phyloP scores from a whole-genome alignment of 2,329 filamentous ascomycete species.

The Xylariaceae sp. region DNA sequence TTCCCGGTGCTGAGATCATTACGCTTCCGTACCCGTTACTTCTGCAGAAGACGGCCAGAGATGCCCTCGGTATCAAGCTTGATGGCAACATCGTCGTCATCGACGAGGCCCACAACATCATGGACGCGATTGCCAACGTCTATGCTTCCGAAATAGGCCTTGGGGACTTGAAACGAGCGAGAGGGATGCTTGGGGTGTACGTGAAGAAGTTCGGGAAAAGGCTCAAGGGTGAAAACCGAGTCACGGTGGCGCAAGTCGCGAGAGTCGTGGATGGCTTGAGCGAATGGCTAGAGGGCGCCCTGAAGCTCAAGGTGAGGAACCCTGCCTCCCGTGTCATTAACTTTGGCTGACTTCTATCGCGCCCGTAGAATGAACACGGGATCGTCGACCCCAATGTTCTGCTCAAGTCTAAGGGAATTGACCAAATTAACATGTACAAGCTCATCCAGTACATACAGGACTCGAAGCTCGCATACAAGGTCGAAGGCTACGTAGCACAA shows the following conservation, averaged over 20 bases:
- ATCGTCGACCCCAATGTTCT: conserved; percentile 72
- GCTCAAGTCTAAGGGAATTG: conserved; percentile 81
- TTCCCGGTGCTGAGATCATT: conserved; percentile 85
- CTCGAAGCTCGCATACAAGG: conserved; percentile 90
- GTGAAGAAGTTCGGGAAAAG: conserved; percentile 85
- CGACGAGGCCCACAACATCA: conserved; percentile 96
- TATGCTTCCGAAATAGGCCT: conserved; percentile 79
- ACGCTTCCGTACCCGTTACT: conserved; percentile 91
- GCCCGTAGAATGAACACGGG: conserved; percentile 57
- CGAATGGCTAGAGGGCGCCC: conserved; percentile 64
- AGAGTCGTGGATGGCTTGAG: conserved; percentile 79
- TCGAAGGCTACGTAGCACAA: conserved; percentile 81
- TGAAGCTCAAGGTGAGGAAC: conserved; percentile 49
- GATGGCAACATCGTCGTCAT: conserved; percentile 92
- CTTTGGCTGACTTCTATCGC: conserved; percentile 15
- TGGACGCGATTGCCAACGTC: conserved; percentile 89
- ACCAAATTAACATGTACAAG: conserved; percentile 94
- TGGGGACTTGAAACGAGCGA: conserved; percentile 70
- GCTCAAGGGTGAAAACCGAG: conserved; percentile 86
- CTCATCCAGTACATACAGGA: conserved; percentile 85
- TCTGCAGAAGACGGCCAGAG: conserved; percentile 82
- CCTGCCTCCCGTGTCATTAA: background rate
- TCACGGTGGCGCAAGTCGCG: conserved; percentile 87
- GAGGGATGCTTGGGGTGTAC: conserved; percentile 78
- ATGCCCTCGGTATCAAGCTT: conserved; percentile 83